Evolutionary conservation across 306 rosid species (phyloP), one percentile per base, ranked within the genome.

Genomic region (Castanea sativa): DNA sequence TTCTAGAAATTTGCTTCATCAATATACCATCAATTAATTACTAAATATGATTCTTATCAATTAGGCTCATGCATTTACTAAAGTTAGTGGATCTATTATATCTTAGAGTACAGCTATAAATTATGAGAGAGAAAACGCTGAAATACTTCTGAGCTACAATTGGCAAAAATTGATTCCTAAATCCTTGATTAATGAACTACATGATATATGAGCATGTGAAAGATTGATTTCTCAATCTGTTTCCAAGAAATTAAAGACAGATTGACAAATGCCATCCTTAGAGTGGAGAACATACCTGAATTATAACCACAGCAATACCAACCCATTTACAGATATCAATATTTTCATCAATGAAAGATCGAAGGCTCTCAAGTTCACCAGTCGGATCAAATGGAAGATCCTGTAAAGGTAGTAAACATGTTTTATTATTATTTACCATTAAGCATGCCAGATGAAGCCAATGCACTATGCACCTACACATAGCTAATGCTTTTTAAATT

Each of bases 341-440:
- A 78, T 96, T 93, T 23, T 89, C 90, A 82, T 87, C 85, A 77
- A 96, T 82, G 86, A 91, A 96, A 52, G 86, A 71, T 74, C 81
- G 84, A 76, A 96, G 87, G 83, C 79, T 83, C 4, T 89, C 88
- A 69, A 95, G 88, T 80, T 90, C 87, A 52, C 98, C 98, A 5
- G 98, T 96, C 10, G 98, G 92, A 84, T 96, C 97, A 19, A 80
- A 29, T 32, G 99, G 99, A 83, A 96, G 71, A 87, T 93, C 97
- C 99, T 96, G 83, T 79, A 75, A 60, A 83, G 75, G 53, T n/a
- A 89, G 76, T 32, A 20, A 51, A 75, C 75, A 72, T 73, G 27
- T 53, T 25, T 55, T 32, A 65, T 61, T 20, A 45, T 68, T 29
- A 53, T 58, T 69, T 21, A 63, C 68, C 55, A 83, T 63, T 68